Evolutionary conservation across 257 asterid species (phyloP), one percentile per base, ranked within the genome.

Genomic region (Perilla frutescens): DNA sequence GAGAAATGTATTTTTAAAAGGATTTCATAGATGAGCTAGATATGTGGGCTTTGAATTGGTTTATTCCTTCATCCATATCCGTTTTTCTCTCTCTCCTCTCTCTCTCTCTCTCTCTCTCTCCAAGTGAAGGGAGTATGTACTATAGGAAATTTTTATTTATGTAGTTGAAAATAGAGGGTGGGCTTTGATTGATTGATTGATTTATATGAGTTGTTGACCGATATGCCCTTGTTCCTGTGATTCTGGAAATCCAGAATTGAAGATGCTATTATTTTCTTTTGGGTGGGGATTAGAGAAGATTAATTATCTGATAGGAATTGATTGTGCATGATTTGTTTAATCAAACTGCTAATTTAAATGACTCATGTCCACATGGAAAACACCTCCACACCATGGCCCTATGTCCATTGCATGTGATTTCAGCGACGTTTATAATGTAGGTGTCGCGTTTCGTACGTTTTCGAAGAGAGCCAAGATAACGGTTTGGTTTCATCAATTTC

Each of bases 51-150:
- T 72, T 66, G 71, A 78, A 72, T 68, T 68, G 76, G 72, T 62
- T 58, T 51, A 44, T 67, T 68, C 53, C 56, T 73, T 73, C 78
- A 59, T 66, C 75, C 77, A 77, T 71, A 65, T 72, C 77, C 74
- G 13, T 20, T 40, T 51, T 11, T 34, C 53, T 15, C 26, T 66
- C 63, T 26, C 73, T 39, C 69, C 49, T 45, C 65, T 43, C 58
- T 40, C 66, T 47, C 49, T 45, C 65, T 74, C 73, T n/a, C 56
- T 40, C 56, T 4, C 53, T 43, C 55, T 43, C 68, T 62, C 2
- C 5, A 44, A 44, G 41, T 63, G 55, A 39, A 20, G 4, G 70
- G 39, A 63, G 69, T 14, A 1, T 12, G 26, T 5, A 59, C 8
- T 37, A 8, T 2, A 36, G 13, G 3, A 12, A 7, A 13, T 8